Evolutionary conservation across 768 basidiomycete genomes (phyloP), one percentile per base, ranked within the genome.

Genomic region (Leucocoprinus leucothites): DNA sequence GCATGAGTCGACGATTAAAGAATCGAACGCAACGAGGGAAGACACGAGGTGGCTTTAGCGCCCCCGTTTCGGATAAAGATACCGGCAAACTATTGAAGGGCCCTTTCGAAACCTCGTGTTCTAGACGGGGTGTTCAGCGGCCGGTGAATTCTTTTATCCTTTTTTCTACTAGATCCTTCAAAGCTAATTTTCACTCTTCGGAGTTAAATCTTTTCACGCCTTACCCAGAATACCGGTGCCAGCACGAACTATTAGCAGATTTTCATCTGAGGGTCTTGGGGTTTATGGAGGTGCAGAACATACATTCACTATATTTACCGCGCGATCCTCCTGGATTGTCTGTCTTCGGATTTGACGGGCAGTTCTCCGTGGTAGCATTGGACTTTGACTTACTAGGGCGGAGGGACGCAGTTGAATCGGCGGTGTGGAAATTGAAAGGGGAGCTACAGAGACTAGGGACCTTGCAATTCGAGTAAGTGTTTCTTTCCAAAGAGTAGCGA

Each of bases 321-420:
- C 46, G 22, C 24, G 43, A 45, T 26, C 28, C 5, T 1, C 28
- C 34, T n/a, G 35, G 28, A 18, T 60, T 59, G 25, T 61, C 71
- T 9, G 60, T 68, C 28, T 82, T 82, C 61, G 67, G 65, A 22
- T 81, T 82, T 56, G 75, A 76, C 43, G 80, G 79, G 22, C 80
- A 82, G 66, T 81, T 69, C 65, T 76, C 79, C 1, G 64, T 76
- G 40, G 76, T 80, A 19, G 72, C 75, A 4, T 58, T 65, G 21
- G 72, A 76, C 56, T 69, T 69, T 34, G 66, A 81, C 55, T 61
- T 80, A 16, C 45, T 68, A 7, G 64, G 63, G 34, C 71, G 72
- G 52, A 67, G 61, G 53, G 64, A 66, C 18, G 61, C 63, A 26
- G 59, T 74, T 16, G 62, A 69, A 51, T 50, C 48, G 16, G 60